Base-by-base conservation (phyloP, 495 filamentous ascomycete species). In the Aspergillus diversus region DNA sequence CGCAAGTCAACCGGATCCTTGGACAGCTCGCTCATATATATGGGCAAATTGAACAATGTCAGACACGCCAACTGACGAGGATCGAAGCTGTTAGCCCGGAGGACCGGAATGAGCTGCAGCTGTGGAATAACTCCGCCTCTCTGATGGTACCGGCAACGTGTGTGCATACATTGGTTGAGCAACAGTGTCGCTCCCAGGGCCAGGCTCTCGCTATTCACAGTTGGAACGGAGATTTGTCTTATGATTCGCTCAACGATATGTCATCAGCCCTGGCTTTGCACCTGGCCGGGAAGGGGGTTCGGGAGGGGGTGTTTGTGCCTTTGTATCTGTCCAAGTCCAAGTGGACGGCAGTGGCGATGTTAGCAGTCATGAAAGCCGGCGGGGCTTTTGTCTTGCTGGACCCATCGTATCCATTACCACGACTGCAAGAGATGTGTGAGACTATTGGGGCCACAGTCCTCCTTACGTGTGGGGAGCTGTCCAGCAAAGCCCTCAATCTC, bases 381-480 rank as follows among this genome's bases (percentile, higher is more conserved):
- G 79, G 71, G 9, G 78, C 75, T 0, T 78, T 76, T 67, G 72
- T 82, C 11, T 69, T 71, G 1, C 66, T 86, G 6, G 83, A 86
- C 61, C 70, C 75, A 6, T 63, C 67, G 0, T 71, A 79, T 17
- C 83, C 84, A 0, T 69, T 76, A 46, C 73, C 75, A 4, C 72
- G 83, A 33, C 63, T 85, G 33, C 64, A 74, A 15, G 71, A 68
- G 16, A 80, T 85, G 5, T 12, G 39, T 55, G 2, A 17, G 12
- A 35, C 73, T 43, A 63, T 63, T 31, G 31, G 63, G 15, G 60
- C 53, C 7, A 63, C 69, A 8, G 8, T 39, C 37, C 37, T 39
- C 37, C 7, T 39, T 13, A 39, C 37, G 37, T 7, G 8, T 13
- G 37, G 8, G 37, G 37, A 39, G 37, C 7, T 39, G 37, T 7